Evolutionary conservation across 2,329 filamentous ascomycete species (phyloP).

Genomic region (Fusarium oligoseptatum): DNA sequence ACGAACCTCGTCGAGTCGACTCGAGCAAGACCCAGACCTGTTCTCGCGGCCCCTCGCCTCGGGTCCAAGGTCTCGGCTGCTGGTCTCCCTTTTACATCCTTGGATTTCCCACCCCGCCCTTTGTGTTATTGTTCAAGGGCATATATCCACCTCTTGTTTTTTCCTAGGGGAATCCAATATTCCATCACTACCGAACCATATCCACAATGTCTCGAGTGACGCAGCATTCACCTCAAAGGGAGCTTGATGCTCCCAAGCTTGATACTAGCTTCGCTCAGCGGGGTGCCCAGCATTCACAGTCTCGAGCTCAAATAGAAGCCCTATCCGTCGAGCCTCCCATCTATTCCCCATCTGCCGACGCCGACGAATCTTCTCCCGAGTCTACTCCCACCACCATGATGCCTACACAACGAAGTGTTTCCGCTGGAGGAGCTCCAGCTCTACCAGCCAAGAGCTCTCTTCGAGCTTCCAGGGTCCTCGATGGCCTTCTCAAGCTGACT

Average conservation of each 20-base stretch:
- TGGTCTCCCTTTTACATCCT: conserved; percentile 17
- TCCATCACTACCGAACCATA: conserved; percentile 15
- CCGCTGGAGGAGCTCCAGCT: conserved; percentile 53
- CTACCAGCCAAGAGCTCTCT: conserved; percentile 65
- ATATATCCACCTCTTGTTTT: not conserved
- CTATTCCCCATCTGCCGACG: conserved; percentile 43
- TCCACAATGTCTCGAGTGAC: conserved; percentile 45
- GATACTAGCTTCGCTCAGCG: conserved; percentile 35
- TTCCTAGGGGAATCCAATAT: conserved; percentile 40
- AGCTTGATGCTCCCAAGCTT: conserved; percentile 38
- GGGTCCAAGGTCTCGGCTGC: conserved; percentile 11
- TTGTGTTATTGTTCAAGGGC: conserved; percentile 19
- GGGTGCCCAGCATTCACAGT: conserved; percentile 31
- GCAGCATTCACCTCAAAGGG: conserved; percentile 36
- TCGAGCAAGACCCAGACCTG: conserved; percentile 18
- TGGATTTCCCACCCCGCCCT: conserved; percentile 23
- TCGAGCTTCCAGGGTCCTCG: conserved; percentile 59
- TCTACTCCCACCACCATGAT: conserved; percentile 48
- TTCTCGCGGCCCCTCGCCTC: conserved; percentile 16
- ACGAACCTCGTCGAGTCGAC: not conserved
- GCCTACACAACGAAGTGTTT: conserved; percentile 42
- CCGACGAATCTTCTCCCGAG: conserved; percentile 40
- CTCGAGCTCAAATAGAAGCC: conserved; percentile 44
- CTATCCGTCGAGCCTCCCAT: conserved; percentile 45
- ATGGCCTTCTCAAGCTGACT: conserved; percentile 49